A percentile compares a stretch with the other conserved stretches of the same genome.
phyloP scores from a whole-genome alignment of 768 basidiomycete genomes.

The Suillus subluteus region DNA sequence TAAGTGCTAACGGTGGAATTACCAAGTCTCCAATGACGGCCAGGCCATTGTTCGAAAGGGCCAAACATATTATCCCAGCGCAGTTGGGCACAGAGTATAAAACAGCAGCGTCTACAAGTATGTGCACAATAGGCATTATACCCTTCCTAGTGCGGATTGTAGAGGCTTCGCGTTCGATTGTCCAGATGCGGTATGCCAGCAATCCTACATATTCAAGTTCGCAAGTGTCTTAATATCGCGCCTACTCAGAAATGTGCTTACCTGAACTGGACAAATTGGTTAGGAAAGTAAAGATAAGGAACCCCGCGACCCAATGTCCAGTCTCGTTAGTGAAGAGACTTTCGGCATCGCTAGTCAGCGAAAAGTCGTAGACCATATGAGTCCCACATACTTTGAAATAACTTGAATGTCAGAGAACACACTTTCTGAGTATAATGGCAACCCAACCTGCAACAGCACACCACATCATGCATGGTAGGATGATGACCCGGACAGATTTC shows the following conservation, averaged over 20 bases:
- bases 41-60: background rate
- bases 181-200: background rate
- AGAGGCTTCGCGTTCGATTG: background rate
- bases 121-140: background rate
- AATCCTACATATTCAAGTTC: background rate
- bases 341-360: background rate
- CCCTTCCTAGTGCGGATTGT: background rate
- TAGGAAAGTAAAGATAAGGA: background rate
- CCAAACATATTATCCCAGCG: background rate
- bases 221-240: background rate
- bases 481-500: background rate
- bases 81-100: background rate
- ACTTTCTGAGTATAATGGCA: background rate
- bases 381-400: background rate
- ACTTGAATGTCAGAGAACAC: background rate
- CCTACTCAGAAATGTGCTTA: background rate
- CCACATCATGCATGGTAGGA: slow-evolving; percentile 1
- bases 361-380: background rate
- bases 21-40: background rate
- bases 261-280: background rate
- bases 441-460: background rate
- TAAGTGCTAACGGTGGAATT: background rate
- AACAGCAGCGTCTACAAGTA: background rate
- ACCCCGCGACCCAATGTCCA: background rate
- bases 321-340: background rate